Evolutionary conservation across 306 rosid genomes (phyloP).

Genomic region (Sesbania bispinosa): DNA sequence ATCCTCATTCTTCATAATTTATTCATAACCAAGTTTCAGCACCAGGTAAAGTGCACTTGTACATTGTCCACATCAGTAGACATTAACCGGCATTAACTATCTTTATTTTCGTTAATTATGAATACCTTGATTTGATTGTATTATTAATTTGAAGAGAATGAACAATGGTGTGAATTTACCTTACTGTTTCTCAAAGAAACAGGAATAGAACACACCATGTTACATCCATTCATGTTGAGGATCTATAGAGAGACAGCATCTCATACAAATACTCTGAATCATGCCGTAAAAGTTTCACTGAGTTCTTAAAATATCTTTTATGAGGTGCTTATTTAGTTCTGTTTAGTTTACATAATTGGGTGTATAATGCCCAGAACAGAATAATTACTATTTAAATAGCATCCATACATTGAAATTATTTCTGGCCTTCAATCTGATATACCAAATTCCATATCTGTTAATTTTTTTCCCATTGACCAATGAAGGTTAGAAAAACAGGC

Average conservation of each 20-base stretch:
- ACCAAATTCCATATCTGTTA: background rate
- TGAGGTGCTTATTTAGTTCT: background rate
- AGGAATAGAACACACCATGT: background rate
- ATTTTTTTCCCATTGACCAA: conserved; percentile 3
- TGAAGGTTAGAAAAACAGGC: background rate
- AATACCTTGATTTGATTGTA: background rate
- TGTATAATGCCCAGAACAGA: background rate
- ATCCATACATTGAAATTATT: background rate
- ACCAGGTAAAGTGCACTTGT: background rate
- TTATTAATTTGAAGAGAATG: background rate
- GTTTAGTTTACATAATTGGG: background rate
- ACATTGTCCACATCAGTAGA: background rate
- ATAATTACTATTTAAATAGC: background rate
- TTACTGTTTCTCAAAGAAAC: background rate
- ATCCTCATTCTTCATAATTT: background rate
- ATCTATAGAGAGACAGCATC: conserved; percentile 1
- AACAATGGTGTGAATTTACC: background rate
- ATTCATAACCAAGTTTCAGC: background rate
- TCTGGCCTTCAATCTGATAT: background rate
- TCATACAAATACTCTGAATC: background rate
- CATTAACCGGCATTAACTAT: background rate
- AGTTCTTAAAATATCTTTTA: conserved; percentile 10
- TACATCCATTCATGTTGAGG: conserved; percentile 7
- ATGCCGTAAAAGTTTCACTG: background rate
- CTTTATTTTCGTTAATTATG: background rate